Evolutionary conservation across 129 eudicot genomes (phyloP).

Genomic region (Pittosporum tobira): DNA sequence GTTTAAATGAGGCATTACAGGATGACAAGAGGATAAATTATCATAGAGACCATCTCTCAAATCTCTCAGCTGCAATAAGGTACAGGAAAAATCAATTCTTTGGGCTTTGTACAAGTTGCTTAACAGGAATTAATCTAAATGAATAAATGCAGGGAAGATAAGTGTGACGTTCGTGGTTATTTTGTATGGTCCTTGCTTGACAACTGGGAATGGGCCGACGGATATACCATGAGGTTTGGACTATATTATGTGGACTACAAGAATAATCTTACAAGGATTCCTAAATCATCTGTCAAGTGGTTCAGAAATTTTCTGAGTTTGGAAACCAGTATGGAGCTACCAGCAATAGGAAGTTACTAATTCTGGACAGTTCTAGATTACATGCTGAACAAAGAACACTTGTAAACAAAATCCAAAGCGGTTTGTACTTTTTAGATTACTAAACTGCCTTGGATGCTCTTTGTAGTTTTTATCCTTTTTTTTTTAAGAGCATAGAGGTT

Average conservation of each 20-base stretch:
- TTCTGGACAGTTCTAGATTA: no score
- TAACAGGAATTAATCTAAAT: not conserved
- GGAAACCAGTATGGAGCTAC: no score
- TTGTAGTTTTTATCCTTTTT: no score
- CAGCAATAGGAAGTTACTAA: no score
- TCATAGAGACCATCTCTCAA: slow-evolving; percentile 54
- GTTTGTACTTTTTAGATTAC: no score
- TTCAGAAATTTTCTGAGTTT: slow-evolving; percentile 7
- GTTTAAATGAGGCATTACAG: slow-evolving; percentile 38
- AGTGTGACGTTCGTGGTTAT: slow-evolving; percentile 82
- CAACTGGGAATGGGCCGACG: slow-evolving; percentile 97
- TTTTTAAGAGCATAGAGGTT: no score
- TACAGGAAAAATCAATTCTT: slow-evolving; percentile 33
- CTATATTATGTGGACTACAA: slow-evolving; percentile 77
- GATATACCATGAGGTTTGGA: slow-evolving; percentile 75
- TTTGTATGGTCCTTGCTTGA: slow-evolving; percentile 91
- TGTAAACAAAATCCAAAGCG: no score
- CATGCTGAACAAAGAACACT: no score
- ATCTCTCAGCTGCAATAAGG: slow-evolving; percentile 61
- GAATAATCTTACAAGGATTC: slow-evolving; percentile 58
- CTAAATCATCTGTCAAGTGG: slow-evolving; percentile 1
- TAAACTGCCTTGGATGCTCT: no score
- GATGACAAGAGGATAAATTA: slow-evolving; percentile 63
- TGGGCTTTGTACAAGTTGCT: not conserved
- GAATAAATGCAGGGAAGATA: slow-evolving; percentile 52